These are phyloP conservation scores for Microdochium nivale DNA, from an alignment of 2,329 filamentous ascomycete genomes.

Conservation along the genomic window DNA sequence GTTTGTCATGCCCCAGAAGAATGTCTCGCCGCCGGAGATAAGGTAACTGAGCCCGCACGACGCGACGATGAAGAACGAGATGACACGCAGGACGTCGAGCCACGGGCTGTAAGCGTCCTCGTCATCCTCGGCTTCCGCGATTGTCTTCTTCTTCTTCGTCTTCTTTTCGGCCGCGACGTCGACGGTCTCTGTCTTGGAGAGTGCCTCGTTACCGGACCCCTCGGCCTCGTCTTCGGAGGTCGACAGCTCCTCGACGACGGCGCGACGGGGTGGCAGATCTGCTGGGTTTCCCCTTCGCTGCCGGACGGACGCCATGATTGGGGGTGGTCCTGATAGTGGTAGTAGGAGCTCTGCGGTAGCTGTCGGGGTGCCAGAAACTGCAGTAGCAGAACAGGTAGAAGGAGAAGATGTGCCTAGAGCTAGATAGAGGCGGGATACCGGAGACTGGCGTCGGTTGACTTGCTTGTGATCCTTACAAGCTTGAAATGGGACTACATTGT, in stretches of 20 bases:
- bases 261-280: not conserved
- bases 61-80: conserved; percentile 57
- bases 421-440: too few species aligned
- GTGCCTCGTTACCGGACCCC: conserved; percentile 8
- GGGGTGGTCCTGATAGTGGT: not conserved
- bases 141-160: conserved; percentile 7
- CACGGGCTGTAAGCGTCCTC: conserved; percentile 50
- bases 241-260: conserved; percentile 8
- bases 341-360: not conserved
- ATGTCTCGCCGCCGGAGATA: conserved; percentile 60
- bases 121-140: conserved; percentile 37
- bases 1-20: conserved; percentile 58
- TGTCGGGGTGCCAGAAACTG: not conserved
- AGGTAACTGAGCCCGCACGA: conserved; percentile 69
- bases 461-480: too few species aligned
- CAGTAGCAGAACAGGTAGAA: not conserved
- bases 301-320: conserved; percentile 5
- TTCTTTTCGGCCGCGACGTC: conserved; percentile 6
- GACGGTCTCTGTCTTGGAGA: conserved; percentile 1
- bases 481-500: not conserved
- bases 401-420: too few species aligned
- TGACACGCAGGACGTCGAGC: conserved; percentile 61
- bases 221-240: conserved; percentile 4
- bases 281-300: conserved; percentile 9
- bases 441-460: too few species aligned